phyloP scores from a whole-genome alignment of 495 filamentous ascomycete genomes.

The Thermothielavioides terrestris region DNA sequence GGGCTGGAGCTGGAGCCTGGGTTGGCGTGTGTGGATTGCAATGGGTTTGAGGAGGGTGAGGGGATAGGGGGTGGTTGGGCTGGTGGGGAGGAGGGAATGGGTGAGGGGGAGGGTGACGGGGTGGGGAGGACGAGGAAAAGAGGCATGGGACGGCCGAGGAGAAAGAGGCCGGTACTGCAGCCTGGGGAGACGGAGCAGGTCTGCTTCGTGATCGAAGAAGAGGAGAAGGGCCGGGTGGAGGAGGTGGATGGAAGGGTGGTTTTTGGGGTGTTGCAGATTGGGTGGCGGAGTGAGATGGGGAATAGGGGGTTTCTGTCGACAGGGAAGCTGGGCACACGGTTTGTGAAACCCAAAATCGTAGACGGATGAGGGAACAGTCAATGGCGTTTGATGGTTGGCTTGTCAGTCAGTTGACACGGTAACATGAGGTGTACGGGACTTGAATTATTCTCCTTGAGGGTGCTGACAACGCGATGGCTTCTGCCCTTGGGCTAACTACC shows the following conservation, averaged over 20 bases:
- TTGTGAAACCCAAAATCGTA: slow-evolving; percentile 19
- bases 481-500: too few species aligned
- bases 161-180: slow-evolving; percentile 57
- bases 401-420: too few species aligned
- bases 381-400: too few species aligned
- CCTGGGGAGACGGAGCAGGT: slow-evolving; percentile 86
- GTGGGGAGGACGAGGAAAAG: slow-evolving; percentile 17
- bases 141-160: too few species aligned
- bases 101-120: slow-evolving; percentile 30
- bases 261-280: slow-evolving; percentile 74
- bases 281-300: slow-evolving; percentile 86
- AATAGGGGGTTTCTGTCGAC: slow-evolving; percentile 82
- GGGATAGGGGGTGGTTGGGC: slow-evolving; percentile 21
- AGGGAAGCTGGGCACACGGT: slow-evolving; percentile 60
- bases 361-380: too few species aligned
- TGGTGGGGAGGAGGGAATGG: slow-evolving; percentile 35
- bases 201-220: slow-evolving; percentile 75
- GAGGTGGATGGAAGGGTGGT: slow-evolving; percentile 52
- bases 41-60: slow-evolving; percentile 41
- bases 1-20: slow-evolving; percentile 42
- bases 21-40: slow-evolving; percentile 39
- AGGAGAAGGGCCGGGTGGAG: slow-evolving; percentile 42
- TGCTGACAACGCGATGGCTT: too few species aligned
- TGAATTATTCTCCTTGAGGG: background rate
- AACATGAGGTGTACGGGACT: background rate